Conservation (phyloP, 129 eudicot genomes). For the Silybum marianum region DNA sequence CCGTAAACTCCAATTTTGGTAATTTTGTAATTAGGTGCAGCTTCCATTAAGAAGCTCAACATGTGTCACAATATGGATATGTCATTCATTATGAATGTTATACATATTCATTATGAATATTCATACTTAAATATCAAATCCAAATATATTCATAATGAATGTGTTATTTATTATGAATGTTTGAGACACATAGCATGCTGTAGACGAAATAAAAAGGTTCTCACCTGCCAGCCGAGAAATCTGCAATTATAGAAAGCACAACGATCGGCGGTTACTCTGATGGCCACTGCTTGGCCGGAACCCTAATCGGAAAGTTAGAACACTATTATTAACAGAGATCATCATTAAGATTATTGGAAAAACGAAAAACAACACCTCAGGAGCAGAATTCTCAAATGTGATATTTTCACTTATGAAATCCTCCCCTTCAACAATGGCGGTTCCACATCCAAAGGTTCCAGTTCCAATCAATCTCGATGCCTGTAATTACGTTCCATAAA, state of each 20-base stretch:
- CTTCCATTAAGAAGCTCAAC: not conserved
- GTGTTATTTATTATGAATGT: not conserved
- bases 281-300: slow-evolving; percentile 91
- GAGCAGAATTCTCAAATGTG: slow-evolving; percentile 83
- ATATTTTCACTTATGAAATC: slow-evolving; percentile 88
- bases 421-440: slow-evolving; percentile 83
- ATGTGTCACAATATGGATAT: not conserved
- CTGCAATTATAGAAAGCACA: slow-evolving; percentile 91
- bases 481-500: slow-evolving; percentile 24
- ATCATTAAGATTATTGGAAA: not conserved
- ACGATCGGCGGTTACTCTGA: slow-evolving; percentile 87
- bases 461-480: slow-evolving; percentile 75
- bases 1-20: not conserved
- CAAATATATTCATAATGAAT: too few species aligned
- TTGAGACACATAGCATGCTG: not conserved
- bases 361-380: slow-evolving; percentile 46
- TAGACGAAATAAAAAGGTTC: not conserved
- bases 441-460: slow-evolving; percentile 91
- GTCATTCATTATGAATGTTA: not conserved
- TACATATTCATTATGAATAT: too few species aligned
- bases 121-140: too few species aligned
- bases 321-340: not conserved
- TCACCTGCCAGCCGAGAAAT: slow-evolving; percentile 93
- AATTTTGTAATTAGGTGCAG: not conserved
- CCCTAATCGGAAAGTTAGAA: slow-evolving; percentile 48